phyloP scores from a whole-genome alignment of 2,329 filamentous ascomycete genomes.

The Monilinia laxa region DNA sequence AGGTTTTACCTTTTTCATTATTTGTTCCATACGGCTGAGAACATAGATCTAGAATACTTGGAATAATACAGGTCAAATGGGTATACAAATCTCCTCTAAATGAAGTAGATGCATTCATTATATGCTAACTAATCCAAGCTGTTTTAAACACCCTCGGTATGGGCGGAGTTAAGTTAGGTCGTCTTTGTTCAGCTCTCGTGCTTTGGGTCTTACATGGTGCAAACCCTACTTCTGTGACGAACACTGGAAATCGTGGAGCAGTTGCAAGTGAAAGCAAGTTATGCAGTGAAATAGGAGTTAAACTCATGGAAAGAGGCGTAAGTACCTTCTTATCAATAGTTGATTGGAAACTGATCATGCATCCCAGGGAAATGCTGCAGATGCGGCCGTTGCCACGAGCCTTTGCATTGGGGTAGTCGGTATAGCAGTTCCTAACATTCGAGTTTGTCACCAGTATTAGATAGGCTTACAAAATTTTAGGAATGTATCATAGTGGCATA shows the following conservation, averaged over 20 bases:
- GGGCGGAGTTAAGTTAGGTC: neutral
- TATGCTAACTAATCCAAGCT: slow-evolving; percentile 1
- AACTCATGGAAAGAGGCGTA: slow-evolving; percentile 50
- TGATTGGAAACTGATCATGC: slow-evolving; percentile 28
- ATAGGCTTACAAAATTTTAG: slow-evolving; percentile 36
- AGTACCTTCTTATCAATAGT: slow-evolving; percentile 22
- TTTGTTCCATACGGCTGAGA: neutral
- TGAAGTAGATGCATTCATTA: neutral
- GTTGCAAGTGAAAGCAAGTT: slow-evolving; percentile 53
- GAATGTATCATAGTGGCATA: slow-evolving; percentile 78
- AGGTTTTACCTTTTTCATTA: neutral
- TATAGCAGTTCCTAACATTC: slow-evolving; percentile 37
- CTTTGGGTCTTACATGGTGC: slow-evolving; percentile 4
- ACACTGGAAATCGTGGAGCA: slow-evolving; percentile 42
- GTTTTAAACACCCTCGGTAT: neutral
- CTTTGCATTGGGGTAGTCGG: slow-evolving; percentile 73
- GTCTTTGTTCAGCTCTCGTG: slow-evolving; percentile 1
- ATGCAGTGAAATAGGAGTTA: slow-evolving; percentile 53
- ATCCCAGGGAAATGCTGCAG: slow-evolving; percentile 66
- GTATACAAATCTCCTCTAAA: neutral
- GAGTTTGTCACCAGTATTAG: neutral
- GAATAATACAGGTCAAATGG: neutral
- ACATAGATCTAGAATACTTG: neutral
- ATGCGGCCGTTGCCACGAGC: slow-evolving; percentile 71
- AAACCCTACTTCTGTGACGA: neutral